Conservation (phyloP, 164 flowering plant genomes). For the Kingdonia uniflora region DNA sequence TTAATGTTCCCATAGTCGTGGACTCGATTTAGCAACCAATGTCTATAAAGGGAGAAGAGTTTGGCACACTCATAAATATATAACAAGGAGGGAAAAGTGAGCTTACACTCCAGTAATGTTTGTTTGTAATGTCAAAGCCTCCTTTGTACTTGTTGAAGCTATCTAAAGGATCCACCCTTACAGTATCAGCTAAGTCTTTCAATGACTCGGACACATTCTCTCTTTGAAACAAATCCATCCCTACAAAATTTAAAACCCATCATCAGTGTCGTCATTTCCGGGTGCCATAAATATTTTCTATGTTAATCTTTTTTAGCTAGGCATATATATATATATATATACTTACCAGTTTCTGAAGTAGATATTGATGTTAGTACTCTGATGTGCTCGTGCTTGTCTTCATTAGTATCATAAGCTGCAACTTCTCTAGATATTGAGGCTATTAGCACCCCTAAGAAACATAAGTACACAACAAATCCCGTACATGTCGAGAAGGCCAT, state of each 20-base stretch:
- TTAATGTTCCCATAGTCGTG: too few species aligned
- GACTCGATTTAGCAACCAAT: too few species aligned
- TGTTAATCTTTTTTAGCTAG: too few species aligned
- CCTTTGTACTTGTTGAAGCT: conserved; percentile 67
- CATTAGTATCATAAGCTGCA: conserved; percentile 8
- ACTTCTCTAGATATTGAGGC: conserved; percentile 8
- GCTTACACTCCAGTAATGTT: conserved; percentile 87
- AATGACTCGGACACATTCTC: conserved; percentile 16
- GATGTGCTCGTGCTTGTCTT: neutral
- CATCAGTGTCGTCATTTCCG: too few species aligned
- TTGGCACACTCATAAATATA: too few species aligned
- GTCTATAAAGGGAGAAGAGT: too few species aligned
- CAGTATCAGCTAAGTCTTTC: conserved; percentile 32
- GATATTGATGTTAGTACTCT: neutral
- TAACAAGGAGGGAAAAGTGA: conserved; percentile 8
- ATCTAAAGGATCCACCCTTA: conserved; percentile 67
- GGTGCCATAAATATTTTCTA: too few species aligned
- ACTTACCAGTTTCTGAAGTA: neutral
- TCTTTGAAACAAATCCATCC: conserved; percentile 21
- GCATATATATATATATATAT: too few species aligned
- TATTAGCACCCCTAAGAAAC: conserved; percentile 7
- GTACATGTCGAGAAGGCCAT: conserved; percentile 14
- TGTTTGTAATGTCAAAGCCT: conserved; percentile 69
- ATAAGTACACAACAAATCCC: conserved; percentile 3
- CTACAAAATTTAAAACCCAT: conserved; percentile 9